Conservation (phyloP, 2,329 filamentous ascomycete species). For the Beauveria sp. region DNA sequence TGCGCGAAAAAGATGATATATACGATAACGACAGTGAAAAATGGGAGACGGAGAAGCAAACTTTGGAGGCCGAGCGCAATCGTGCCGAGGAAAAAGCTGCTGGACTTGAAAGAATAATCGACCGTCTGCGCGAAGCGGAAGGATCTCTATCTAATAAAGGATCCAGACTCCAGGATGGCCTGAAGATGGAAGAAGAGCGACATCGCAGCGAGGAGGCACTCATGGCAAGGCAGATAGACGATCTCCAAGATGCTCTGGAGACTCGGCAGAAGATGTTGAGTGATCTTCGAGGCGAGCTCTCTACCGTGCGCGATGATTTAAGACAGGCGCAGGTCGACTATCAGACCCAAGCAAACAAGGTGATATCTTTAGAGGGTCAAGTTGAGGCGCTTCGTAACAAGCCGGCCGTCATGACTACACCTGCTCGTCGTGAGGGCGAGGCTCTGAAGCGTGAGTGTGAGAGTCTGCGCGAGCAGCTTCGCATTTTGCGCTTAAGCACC, state of each 20-base stretch:
- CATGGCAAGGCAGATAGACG: conserved; percentile 65
- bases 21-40: conserved; percentile 65
- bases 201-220: conserved; percentile 64
- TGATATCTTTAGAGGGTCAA: conserved; percentile 65
- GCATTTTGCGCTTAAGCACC: conserved; percentile 18
- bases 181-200: conserved; percentile 64
- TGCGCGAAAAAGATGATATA: conserved; percentile 62
- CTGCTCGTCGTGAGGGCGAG: conserved; percentile 19
- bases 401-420: neutral
- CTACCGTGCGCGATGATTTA: conserved; percentile 59
- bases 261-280: conserved; percentile 58
- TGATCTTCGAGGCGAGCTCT: conserved; percentile 57
- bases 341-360: conserved; percentile 54
- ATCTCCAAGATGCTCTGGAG: conserved; percentile 64
- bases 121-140: conserved; percentile 60
- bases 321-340: conserved; percentile 59
- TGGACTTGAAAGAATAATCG: conserved; percentile 62
- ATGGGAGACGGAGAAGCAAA: conserved; percentile 61
- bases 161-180: conserved; percentile 55
- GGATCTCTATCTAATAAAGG: conserved; percentile 62
- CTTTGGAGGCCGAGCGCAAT: conserved; percentile 57
- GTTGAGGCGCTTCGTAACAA: conserved; percentile 37
- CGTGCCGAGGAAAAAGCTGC: conserved; percentile 60
- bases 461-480: conserved; percentile 31
- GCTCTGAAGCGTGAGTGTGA: conserved; percentile 21